Evolutionary conservation across 2,329 filamentous ascomycete species (phyloP).

Genomic region (Aspergillus sp.): DNA sequence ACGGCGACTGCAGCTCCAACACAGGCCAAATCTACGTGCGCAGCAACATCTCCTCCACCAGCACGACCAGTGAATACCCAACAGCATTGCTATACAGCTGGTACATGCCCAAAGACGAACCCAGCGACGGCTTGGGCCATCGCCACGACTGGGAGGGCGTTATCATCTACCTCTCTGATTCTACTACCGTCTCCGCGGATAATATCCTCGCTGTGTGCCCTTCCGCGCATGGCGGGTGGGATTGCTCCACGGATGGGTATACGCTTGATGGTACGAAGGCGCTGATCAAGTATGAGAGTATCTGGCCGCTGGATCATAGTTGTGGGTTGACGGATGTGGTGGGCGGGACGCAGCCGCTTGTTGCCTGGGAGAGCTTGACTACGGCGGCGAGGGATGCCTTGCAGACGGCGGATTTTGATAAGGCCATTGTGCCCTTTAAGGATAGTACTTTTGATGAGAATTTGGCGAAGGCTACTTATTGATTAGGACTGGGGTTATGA

Average conservation of each 20-base stretch:
- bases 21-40: constrained; percentile 57
- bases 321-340: constrained; percentile 43
- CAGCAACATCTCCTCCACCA: constrained; percentile 7
- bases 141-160: constrained; percentile 60
- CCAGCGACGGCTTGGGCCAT: constrained; percentile 50
- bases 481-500: background rate
- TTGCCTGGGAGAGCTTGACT: constrained; percentile 55
- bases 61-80: constrained; percentile 11
- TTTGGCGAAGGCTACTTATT: constrained; percentile 42
- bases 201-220: constrained; percentile 54
- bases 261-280: constrained; percentile 47
- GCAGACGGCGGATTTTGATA: constrained; percentile 49
- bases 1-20: constrained; percentile 45
- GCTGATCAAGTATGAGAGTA: constrained; percentile 52
- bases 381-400: constrained; percentile 46
- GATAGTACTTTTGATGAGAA: constrained; percentile 51
- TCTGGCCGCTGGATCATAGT: constrained; percentile 53
- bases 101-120: constrained; percentile 54
- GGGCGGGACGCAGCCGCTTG: constrained; percentile 49
- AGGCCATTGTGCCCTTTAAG: constrained; percentile 52
- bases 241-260: constrained; percentile 44
- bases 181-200: constrained; percentile 37
- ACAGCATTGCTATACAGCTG: constrained; percentile 57
- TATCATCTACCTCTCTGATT: constrained; percentile 53
- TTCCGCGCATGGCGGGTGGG: constrained; percentile 54